Base-by-base conservation (phyloP, 768 basidiomycete species). In the Sarcomyxa edulis region DNA sequence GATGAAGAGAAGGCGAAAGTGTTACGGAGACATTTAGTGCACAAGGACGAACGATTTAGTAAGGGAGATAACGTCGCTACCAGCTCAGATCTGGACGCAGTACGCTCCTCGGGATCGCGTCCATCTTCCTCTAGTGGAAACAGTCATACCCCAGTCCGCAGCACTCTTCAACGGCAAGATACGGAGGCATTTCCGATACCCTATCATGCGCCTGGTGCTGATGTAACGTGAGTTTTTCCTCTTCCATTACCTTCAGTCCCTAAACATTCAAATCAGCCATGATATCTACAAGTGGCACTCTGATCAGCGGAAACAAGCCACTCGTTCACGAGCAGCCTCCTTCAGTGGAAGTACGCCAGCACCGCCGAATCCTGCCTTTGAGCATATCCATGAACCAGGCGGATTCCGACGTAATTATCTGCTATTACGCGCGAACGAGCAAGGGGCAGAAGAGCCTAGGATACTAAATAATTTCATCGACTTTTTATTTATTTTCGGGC, bases 281-380 rank as follows among this genome's bases (percentile, higher is more conserved):
- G 83, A 83, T 46, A 85, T 98, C 27, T 98, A 96, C 69, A 97
- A 96, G 62, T 98, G 92, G 86, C 85, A 93, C 45, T 70, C 78
- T 11, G 84, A 86, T 49, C 78, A 81, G 39, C 73, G 71, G 18
- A 74, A 81, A 40, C 71, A 76, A 43, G 69, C 66, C 12, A 66
- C 60, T 9, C 76, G 88, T 28, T 66, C 73, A 12, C 82, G 88
- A 26, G 67, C 84, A n/a, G 71, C 76, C 25, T 90, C 87, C 0
- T 87, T 76, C 48, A 69, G 80, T 8, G 81, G 75, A 3, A 67
- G 73, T 2, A 68, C 68, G 26, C 62, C 68, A 8, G 52, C 59
- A 0, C 64, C 72, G 4, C 67, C 67, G 6, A 75, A 89, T 53
- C 88, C 94, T 14, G 84, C 75, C 2, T 87, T 96, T 40, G 84